phyloP scores from a whole-genome alignment of 306 rosid species.

The Pyrus betulifolia region DNA sequence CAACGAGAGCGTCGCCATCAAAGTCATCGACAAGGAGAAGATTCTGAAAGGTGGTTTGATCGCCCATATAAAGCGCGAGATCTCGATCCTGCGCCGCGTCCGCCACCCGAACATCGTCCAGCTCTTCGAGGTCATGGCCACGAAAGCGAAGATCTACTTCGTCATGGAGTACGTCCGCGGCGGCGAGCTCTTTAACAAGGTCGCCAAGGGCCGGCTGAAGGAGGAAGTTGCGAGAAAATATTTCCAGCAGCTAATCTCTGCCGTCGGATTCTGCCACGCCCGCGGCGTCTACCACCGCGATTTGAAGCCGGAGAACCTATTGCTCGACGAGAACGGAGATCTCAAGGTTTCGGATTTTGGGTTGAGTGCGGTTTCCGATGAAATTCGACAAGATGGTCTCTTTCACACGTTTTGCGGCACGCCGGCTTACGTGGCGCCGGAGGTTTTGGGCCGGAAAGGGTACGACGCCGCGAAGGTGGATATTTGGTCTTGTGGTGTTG shows the following conservation, averaged over 20 bases:
- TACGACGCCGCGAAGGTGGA: constrained; percentile 86
- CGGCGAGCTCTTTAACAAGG: constrained; percentile 94
- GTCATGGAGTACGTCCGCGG: constrained; percentile 94
- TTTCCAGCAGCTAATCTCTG: constrained; percentile 78
- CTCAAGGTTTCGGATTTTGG: constrained; percentile 90
- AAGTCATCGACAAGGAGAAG: constrained; percentile 90
- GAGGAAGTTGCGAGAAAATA: constrained; percentile 75
- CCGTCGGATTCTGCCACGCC: constrained; percentile 82
- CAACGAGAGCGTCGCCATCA: constrained; percentile 70
- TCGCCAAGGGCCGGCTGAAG: constrained; percentile 75
- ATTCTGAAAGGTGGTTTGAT: constrained; percentile 71
- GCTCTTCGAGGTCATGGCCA: constrained; percentile 92
- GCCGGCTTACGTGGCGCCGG: constrained; percentile 95
- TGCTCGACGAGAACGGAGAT: constrained; percentile 71
- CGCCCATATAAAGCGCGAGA: constrained; percentile 92
- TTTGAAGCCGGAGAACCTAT: constrained; percentile 74
- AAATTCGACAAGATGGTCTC: constrained; percentile 77
- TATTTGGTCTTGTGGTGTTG: constrained; percentile 89
- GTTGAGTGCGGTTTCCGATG: constrained; percentile 78
- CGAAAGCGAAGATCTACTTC: constrained; percentile 82
- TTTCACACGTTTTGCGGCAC: constrained; percentile 95
- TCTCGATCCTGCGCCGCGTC: constrained; percentile 93
- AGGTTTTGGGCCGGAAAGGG: constrained; percentile 71
- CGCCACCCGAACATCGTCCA: constrained; percentile 93
- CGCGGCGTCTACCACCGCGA: constrained; percentile 87